Conservation (phyloP, 345 rosid genomes). For the Citrus trifoliata region DNA sequence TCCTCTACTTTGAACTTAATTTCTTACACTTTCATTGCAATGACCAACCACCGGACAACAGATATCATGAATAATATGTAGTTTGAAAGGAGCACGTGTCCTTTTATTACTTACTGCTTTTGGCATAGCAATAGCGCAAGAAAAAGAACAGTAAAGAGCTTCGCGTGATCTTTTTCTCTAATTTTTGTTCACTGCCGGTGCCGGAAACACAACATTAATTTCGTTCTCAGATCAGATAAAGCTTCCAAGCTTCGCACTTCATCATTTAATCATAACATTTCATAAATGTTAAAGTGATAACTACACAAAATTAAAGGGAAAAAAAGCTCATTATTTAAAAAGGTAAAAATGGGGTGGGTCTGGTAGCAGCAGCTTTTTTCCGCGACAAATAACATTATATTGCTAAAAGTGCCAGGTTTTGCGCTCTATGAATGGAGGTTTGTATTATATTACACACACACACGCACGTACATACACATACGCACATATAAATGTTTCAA, state of each 20-base stretch:
- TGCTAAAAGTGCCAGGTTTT: not conserved
- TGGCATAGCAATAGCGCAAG: not conserved
- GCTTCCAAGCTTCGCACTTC: not conserved
- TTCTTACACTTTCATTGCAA: not conserved
- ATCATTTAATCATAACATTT: not conserved
- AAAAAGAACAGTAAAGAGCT: not conserved
- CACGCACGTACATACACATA: rapidly evolving
- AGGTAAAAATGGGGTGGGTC: not conserved
- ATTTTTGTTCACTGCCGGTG: not conserved
- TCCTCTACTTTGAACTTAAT: not conserved
- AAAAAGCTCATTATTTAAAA: not conserved
- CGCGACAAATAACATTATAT: not conserved
- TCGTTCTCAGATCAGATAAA: not conserved
- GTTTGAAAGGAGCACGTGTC: too few species aligned
- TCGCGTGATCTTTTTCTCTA: not conserved
- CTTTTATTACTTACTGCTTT: too few species aligned
- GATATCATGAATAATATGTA: too few species aligned
- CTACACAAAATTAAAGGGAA: not conserved
- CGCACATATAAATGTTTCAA: too few species aligned
- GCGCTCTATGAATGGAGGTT: too few species aligned
- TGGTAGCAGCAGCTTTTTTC: not conserved
- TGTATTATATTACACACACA: too few species aligned
- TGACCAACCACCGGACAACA: not conserved
- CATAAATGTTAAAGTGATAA: not conserved
- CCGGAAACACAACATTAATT: not conserved